Conservation (phyloP, 805 yeast species). For the Ogataea methylovora region DNA sequence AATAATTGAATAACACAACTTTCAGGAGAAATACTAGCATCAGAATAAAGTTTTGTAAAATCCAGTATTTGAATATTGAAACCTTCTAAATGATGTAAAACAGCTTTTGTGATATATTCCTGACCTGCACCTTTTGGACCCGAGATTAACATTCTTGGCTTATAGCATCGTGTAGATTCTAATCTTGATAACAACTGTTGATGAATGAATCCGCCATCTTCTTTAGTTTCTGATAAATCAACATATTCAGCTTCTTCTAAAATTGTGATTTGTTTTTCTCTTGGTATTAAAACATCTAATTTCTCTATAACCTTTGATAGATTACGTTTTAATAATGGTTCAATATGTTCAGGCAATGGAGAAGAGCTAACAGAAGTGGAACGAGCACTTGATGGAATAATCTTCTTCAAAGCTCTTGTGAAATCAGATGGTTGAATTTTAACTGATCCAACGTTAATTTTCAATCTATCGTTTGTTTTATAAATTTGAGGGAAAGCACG, state of each 20-base stretch:
- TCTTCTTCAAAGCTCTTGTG: conserved; percentile 74
- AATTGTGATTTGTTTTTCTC: conserved; percentile 41
- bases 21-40: conserved; percentile 75
- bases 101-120: conserved; percentile 74
- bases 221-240: conserved; percentile 38
- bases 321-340: conserved; percentile 52
- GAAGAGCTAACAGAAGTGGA: conserved; percentile 62
- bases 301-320: conserved; percentile 37
- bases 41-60: conserved; percentile 67
- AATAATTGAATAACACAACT: conserved; percentile 76
- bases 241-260: conserved; percentile 65
- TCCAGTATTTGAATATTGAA: conserved; percentile 85
- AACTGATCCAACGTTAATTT: conserved; percentile 64
- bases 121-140: conserved; percentile 84
- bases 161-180: conserved; percentile 51
- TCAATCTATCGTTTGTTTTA: conserved; percentile 60
- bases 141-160: conserved; percentile 70
- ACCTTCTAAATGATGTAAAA: conserved; percentile 78
- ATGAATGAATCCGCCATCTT: conserved; percentile 59
- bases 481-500: conserved; percentile 92
- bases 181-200: conserved; percentile 48
- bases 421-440: conserved; percentile 78
- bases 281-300: conserved; percentile 57
- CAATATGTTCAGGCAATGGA: conserved; percentile 70
- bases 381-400: conserved; percentile 88